Conservation (phyloP, 371 early-diverging fungal species). For the Actinomucor elegans region DNA sequence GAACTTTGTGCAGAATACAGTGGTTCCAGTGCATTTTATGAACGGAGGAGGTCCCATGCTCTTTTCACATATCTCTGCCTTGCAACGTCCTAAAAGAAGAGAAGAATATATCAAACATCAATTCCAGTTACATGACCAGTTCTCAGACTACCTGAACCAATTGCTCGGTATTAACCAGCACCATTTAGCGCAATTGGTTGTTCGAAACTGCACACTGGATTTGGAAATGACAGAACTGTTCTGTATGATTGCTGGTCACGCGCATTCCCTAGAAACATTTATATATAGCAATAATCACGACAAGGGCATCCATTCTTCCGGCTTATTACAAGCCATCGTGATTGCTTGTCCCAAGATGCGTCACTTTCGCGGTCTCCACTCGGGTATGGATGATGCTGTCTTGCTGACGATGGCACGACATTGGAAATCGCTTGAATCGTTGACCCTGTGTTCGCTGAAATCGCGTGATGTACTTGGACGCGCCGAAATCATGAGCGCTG, state of each 20-base stretch:
- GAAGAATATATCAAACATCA: constrained; percentile 44
- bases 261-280: constrained; percentile 31
- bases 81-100: constrained; percentile 38
- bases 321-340: constrained; percentile 41
- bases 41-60: constrained; percentile 11
- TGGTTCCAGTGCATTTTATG: constrained; percentile 39
- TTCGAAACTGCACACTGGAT: constrained; percentile 44
- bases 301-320: constrained; percentile 36
- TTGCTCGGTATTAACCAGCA: constrained; percentile 34
- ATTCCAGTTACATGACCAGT: constrained; percentile 47
- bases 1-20: constrained; percentile 38
- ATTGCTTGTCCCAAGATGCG: constrained; percentile 45
- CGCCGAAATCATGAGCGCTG: constrained; percentile 14
- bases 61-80: constrained; percentile 40
- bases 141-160: constrained; percentile 36
- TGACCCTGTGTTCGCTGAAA: constrained; percentile 20
- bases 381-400: constrained; percentile 47
- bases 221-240: constrained; percentile 52
- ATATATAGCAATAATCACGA: constrained; percentile 42
- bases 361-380: constrained; percentile 43
- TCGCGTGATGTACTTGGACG: constrained; percentile 10
- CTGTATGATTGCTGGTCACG: constrained; percentile 39
- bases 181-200: constrained; percentile 28
- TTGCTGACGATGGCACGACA: constrained; percentile 40
- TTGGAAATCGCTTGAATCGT: constrained; percentile 35